Base-by-base conservation (phyloP, 768 basidiomycete species). In the Tylopilus subfusipes region DNA sequence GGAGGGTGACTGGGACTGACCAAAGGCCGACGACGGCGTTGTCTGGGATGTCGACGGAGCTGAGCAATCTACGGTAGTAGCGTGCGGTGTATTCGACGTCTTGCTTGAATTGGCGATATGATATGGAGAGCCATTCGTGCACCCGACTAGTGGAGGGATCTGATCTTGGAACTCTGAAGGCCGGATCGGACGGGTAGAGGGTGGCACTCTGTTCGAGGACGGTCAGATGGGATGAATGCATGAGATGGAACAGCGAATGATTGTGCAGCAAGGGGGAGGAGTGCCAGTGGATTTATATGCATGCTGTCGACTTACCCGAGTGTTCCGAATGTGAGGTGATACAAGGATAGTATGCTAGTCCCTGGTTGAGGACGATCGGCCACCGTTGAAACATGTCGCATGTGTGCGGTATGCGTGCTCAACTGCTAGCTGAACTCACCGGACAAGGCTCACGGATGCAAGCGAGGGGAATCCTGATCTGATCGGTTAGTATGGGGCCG, bases 21-120 rank as follows among this genome's bases (percentile, higher is more conserved):
- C 89, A 90, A 52, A 89, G 68, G 19, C 88, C 88, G 39, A 91
- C 75, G 29, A 90, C 81, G 10, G 88, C 84, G 48, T 79, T 71
- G 42, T 69, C 72, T 27, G 74, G 69, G 48, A 90, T 74, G 36
- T 75, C 76, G 21, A 75, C 70, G 34, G 73, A 64, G 34, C 64
- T 63, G 40, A 91, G 74, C n/a, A 70, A 65, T 16, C 68, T 71
- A 36, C 78, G 75, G 83, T 88, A 91, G 65, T 86, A 77, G 42
- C 75, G 77, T 33, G 88, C 87, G 56, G 78, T 81, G 30, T 72
- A 67, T 63, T 88, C 84, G 60, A 90, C 84, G 53, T 90, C 84
- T n/a, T 66, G 16, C 34, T 36, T 75, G 72, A 91, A 90, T 63
- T 84, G 79, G 13, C 57, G 61, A 70, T 86, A 91, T 50, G 84